Evolutionary conservation across 2,329 filamentous ascomycete species (phyloP), one percentile per base, ranked within the genome.

Genomic region (Arthrobotrys musiformis): DNA sequence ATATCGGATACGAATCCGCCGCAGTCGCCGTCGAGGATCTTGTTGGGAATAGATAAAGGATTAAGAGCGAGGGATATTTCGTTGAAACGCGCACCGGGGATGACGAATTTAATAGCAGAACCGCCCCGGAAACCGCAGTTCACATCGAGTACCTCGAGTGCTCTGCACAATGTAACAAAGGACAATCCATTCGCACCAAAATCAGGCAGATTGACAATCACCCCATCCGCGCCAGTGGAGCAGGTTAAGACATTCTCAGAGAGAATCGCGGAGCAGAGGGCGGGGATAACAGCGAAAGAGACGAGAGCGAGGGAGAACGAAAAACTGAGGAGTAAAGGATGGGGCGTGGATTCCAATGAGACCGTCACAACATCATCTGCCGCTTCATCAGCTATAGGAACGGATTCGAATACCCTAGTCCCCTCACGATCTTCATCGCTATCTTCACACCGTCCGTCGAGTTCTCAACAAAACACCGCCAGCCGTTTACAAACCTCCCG

Each of bases 1-100:
- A 82, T 84, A 0, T 56, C 61, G 19, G 68, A 78, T 37, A 42
- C 61, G 19, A 72, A 70, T 13, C 82, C 86, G 1, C 81, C 85
- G 15, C 85, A 88, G 13, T 97, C 94, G 0, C 94, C 95, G 0
- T 91, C 91, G 64, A 88, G 94, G 76, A 88, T 95, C 13, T 84
- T 93, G 17, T 83, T 98, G 15, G 94, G 95, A 4, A 96, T 98
- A 78, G 94, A 97, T 84, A 96, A 97, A 82, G 93, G 93, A 0
- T 85, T 94, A 37, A 91, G 87, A 80, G 93, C 91, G 1, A 89
- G 89, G 73, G 93, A 97, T 81, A 87, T 98, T 33, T 97, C 94
- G 2, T 85, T 98, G 28, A 95, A 92, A 83, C 87, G 93, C 79
- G 89, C 92, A 2, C 86, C 89, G 52, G 68, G 73, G 2, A 78